A percentile compares a stretch with the other conserved stretches of the same genome.
phyloP scores from a whole-genome alignment of 2,329 filamentous ascomycete genomes.

The Mycosphaerella arachidis region DNA sequence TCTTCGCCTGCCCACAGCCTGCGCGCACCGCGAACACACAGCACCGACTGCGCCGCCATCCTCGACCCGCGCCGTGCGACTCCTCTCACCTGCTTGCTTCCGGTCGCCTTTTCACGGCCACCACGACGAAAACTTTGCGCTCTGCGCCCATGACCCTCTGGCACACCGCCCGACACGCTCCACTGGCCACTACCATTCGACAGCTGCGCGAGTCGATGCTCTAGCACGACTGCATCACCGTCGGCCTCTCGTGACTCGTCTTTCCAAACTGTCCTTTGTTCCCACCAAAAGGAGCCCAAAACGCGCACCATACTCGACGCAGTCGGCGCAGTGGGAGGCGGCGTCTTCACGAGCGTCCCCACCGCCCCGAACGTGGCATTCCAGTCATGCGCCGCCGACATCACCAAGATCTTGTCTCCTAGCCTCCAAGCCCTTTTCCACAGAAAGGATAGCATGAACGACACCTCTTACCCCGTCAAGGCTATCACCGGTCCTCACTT shows the following conservation, averaged over 20 bases:
- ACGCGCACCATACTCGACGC: conserved; percentile 13
- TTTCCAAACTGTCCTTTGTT: conserved; percentile 13
- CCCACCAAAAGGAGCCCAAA: not conserved
- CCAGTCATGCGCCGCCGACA: conserved; percentile 35
- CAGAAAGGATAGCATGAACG: conserved; percentile 38
- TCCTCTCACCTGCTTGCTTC: not conserved
- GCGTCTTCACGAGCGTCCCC: conserved; percentile 11
- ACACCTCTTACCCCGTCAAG: conserved; percentile 30
- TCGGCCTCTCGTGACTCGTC: conserved; percentile 13
- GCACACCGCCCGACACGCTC: conserved; percentile 6
- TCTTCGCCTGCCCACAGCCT: not conserved
- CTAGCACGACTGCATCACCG: not conserved
- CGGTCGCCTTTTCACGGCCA: not conserved
- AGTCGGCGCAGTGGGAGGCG: conserved; percentile 10
- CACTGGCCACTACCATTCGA: conserved; percentile 5
- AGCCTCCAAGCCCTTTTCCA: conserved; percentile 25
- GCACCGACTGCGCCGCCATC: not conserved
- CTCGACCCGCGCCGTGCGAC: not conserved
- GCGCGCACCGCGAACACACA: not conserved
- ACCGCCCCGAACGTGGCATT: conserved; percentile 21
- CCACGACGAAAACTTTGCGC: conserved; percentile 8
- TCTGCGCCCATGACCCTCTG: conserved; percentile 15
- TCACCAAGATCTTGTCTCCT: conserved; percentile 28
- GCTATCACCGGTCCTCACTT: conserved; percentile 31
- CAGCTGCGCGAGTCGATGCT: not conserved